Percentiles rank a stretch among this genome's conserved stretches.
These are phyloP conservation scores for Jatropha multifida DNA, from an alignment of 441 rosid genomes.

Conservation along the genomic window DNA sequence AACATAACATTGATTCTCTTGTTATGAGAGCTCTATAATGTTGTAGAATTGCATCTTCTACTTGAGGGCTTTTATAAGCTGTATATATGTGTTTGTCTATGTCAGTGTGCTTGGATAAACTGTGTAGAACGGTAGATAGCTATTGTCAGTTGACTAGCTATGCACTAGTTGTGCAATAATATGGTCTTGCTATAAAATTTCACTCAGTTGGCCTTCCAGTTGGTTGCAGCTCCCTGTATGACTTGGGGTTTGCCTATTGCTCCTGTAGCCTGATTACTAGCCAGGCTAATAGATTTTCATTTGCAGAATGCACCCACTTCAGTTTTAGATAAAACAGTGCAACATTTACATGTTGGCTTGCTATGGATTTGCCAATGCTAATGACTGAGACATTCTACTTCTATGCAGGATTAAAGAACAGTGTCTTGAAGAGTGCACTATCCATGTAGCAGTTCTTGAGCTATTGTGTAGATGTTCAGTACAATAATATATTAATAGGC, in stretches of 20 bases:
- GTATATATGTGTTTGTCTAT: neutral
- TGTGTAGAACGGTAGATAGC: neutral
- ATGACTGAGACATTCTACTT: neutral
- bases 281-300: neutral
- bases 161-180: neutral
- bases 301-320: neutral
- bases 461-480: conserved; percentile 5
- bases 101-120: neutral
- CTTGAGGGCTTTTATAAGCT: neutral
- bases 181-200: neutral
- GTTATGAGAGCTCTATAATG: neutral
- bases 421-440: neutral
- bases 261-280: neutral
- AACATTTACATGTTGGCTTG: neutral
- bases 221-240: neutral
- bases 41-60: neutral
- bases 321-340: neutral
- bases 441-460: conserved; percentile 12
- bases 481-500: conserved; percentile 20
- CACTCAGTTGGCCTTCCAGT: neutral
- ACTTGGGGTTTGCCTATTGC: neutral
- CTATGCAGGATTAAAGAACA: conserved; percentile 32
- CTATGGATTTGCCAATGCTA: neutral
- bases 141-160: neutral
- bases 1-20: neutral